These are phyloP conservation scores for Eucalyptus tenuipes DNA, from an alignment of 345 rosid species.

Conservation along the genomic window DNA sequence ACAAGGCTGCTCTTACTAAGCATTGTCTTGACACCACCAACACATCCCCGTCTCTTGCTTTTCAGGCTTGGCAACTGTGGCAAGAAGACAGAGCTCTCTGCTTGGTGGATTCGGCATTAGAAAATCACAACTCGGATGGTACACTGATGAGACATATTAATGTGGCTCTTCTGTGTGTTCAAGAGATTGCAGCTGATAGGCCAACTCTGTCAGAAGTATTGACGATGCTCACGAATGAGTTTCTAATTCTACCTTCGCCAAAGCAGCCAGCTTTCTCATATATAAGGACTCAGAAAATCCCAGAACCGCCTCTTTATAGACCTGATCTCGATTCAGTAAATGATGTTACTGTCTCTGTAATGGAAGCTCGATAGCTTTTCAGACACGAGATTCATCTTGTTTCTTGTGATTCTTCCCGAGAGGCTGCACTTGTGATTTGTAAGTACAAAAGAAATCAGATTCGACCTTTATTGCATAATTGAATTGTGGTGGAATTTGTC, in stretches of 20 bases:
- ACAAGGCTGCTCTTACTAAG: not conserved
- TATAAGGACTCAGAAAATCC: not conserved
- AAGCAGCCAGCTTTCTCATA: constrained; percentile 6
- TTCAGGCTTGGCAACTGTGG: constrained; percentile 23
- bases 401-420: not conserved
- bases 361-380: not conserved
- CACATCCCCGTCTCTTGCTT: not conserved
- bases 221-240: constrained; percentile 7
- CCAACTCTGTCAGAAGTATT: constrained; percentile 7
- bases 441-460: not conserved
- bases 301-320: not conserved
- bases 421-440: not conserved
- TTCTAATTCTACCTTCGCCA: not conserved
- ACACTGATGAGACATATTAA: not conserved
- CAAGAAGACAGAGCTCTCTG: not conserved
- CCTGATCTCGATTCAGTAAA: not conserved
- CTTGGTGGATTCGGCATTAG: not conserved
- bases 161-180: not conserved
- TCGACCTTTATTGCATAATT: not conserved
- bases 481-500: not conserved
- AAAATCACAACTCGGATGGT: not conserved
- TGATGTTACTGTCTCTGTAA: not conserved
- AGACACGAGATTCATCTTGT: not conserved
- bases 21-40: not conserved
- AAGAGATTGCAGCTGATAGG: constrained; percentile 9